Evolutionary conservation across 805 yeast species (phyloP).

Genomic region (Zygosaccharomyces bailii): DNA sequence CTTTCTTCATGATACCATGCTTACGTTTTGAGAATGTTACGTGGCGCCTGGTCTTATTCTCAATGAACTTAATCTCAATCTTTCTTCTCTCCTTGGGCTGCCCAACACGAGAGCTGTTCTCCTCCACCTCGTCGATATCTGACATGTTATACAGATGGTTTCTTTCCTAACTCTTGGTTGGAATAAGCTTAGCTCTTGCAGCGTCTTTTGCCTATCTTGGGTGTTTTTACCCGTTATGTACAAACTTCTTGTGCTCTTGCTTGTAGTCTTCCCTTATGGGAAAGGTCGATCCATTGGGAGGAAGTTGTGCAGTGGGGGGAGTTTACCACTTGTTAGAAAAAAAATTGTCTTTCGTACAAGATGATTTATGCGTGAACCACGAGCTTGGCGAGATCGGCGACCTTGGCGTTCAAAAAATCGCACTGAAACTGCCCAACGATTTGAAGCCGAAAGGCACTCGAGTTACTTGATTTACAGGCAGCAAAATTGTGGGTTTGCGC

Average conservation of each 20-base stretch:
- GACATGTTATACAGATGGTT: constrained; percentile 10
- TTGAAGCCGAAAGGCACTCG: too few relatives aligned
- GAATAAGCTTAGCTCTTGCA: constrained; percentile 3
- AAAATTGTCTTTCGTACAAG: background rate
- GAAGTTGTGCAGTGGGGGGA: constrained; percentile 8
- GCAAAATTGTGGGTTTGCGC: too few relatives aligned
- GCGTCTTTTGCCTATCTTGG: constrained; percentile 17
- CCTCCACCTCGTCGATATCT: constrained; percentile 19
- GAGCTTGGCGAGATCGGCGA: too few relatives aligned
- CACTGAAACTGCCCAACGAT: too few relatives aligned
- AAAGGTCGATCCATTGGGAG: constrained; percentile 10
- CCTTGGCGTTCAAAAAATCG: too few relatives aligned
- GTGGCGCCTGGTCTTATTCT: constrained; percentile 96
- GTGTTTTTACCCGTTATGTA: constrained; percentile 16
- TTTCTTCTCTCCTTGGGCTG: constrained; percentile 66
- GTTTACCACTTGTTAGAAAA: constrained; percentile 3
- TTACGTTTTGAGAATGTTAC: constrained; percentile 97
- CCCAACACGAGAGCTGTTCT: constrained; percentile 15
- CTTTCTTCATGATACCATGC: constrained; percentile 99
- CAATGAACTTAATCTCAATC: constrained; percentile 94
- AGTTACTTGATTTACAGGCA: too few relatives aligned
- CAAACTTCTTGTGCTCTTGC: constrained; percentile 13
- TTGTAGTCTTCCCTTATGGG: constrained; percentile 19
- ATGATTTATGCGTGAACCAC: too few relatives aligned
- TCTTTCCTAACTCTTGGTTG: too few relatives aligned